A percentile compares a stretch with the other conserved stretches of the same genome.
Conservation (phyloP, 1,139 yeast species). For the Blastobotrys niveus region DNA sequence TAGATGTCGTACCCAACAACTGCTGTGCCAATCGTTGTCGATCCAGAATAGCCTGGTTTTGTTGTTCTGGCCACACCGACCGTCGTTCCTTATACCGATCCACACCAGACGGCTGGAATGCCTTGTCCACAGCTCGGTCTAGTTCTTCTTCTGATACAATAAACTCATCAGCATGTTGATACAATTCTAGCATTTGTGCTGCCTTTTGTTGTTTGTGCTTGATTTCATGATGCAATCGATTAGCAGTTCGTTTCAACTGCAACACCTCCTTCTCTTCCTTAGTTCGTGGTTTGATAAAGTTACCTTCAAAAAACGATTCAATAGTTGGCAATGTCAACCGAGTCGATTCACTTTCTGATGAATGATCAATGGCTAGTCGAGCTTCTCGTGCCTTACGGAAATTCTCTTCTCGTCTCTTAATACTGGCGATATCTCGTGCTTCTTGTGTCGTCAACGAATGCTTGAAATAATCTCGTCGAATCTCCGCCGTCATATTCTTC, state of each 20-base stretch:
- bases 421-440: slow-evolving; percentile 40
- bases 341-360: slow-evolving; percentile 46
- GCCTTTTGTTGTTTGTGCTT: slow-evolving; percentile 46
- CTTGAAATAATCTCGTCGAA: slow-evolving; percentile 66
- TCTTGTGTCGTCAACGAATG: slow-evolving; percentile 65
- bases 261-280: slow-evolving; percentile 53
- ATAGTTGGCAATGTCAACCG: slow-evolving; percentile 74
- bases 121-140: slow-evolving; percentile 50
- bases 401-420: slow-evolving; percentile 27
- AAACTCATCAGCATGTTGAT: slow-evolving; percentile 62
- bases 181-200: slow-evolving; percentile 55
- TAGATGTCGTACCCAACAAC: slow-evolving; percentile 30
- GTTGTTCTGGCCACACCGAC: slow-evolving; percentile 2
- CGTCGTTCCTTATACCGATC: neutral
- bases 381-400: slow-evolving; percentile 32
- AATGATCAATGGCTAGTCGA: slow-evolving; percentile 33
- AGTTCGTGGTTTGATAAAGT: slow-evolving; percentile 67
- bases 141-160: slow-evolving; percentile 62
- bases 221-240: slow-evolving; percentile 44
- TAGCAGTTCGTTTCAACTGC: slow-evolving; percentile 47
- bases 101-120: slow-evolving; percentile 36
- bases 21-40: slow-evolving; percentile 20
- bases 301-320: slow-evolving; percentile 55
- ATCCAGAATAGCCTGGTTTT: slow-evolving; percentile 9
- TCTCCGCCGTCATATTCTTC: slow-evolving; percentile 52